phyloP scores from a whole-genome alignment of 2,329 filamentous ascomycete species.

The Fusarium secorum region DNA sequence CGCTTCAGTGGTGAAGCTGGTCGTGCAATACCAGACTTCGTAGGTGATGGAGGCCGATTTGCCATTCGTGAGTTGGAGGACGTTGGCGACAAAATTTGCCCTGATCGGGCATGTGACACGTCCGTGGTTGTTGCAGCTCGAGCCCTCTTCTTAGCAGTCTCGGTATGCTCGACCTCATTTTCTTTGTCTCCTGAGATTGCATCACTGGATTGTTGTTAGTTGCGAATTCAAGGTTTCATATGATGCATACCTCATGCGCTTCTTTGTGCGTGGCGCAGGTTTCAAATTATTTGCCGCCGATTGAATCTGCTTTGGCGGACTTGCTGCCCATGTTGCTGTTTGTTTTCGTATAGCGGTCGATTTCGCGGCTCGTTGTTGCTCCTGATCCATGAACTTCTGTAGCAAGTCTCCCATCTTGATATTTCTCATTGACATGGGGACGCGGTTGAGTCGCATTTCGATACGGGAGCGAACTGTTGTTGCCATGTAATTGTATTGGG shows the following conservation, averaged over 20 bases:
- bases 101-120: conserved; percentile 50
- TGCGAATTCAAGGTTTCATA: not conserved
- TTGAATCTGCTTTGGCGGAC: conserved; percentile 48
- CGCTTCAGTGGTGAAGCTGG: conserved; percentile 71
- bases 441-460: conserved; percentile 91
- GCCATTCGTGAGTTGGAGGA: conserved; percentile 79
- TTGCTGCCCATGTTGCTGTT: conserved; percentile 50
- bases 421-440: conserved; percentile 80
- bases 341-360: conserved; percentile 63
- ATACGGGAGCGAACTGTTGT: conserved; percentile 85
- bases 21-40: conserved; percentile 65
- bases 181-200: conserved; percentile 78
- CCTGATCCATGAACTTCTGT: conserved; percentile 56
- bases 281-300: conserved; percentile 29
- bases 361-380: conserved; percentile 52
- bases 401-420: conserved; percentile 84
- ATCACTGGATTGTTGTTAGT: conserved; percentile 58
- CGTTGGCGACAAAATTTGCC: conserved; percentile 79
- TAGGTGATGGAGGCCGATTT: conserved; percentile 60
- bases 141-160: conserved; percentile 75
- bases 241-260: conserved; percentile 60
- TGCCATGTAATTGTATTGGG: conserved; percentile 88
- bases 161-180: conserved; percentile 66
- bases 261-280: conserved; percentile 47
- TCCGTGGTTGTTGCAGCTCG: conserved; percentile 56